Evolutionary conservation across 352 stramenopile species (phyloP).

Genomic region (Plasmopara viticola): DNA sequence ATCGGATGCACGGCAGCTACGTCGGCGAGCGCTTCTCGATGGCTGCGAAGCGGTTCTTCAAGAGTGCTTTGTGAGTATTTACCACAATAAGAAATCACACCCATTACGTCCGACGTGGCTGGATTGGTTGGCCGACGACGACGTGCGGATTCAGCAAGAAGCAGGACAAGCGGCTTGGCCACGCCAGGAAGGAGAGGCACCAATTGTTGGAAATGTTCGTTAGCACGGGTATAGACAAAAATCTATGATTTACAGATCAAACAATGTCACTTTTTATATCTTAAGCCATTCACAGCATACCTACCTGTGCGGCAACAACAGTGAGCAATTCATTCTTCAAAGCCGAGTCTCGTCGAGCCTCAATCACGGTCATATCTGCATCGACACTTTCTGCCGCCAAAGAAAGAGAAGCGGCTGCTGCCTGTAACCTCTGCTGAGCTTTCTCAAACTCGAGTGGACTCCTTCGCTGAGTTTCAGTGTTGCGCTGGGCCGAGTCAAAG

Average conservation of each 20-base stretch:
- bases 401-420: slow-evolving; percentile 41
- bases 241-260: slow-evolving; percentile 23
- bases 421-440: slow-evolving; percentile 48
- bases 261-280: not conserved
- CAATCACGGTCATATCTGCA: slow-evolving; percentile 51
- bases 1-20: slow-evolving; percentile 54
- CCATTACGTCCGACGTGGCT: slow-evolving; percentile 33
- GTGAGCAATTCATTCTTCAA: slow-evolving; percentile 79
- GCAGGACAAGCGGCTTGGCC: slow-evolving; percentile 45
- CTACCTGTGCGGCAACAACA: slow-evolving; percentile 58
- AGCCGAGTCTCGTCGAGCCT: slow-evolving; percentile 48
- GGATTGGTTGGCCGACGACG: slow-evolving; percentile 43
- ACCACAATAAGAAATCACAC: slow-evolving; percentile 54
- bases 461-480: slow-evolving; percentile 50
- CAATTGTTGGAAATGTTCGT: slow-evolving; percentile 71
- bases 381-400: slow-evolving; percentile 58
- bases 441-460: slow-evolving; percentile 64
- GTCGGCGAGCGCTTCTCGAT: slow-evolving; percentile 26
- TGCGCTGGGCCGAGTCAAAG: slow-evolving; percentile 64
- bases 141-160: slow-evolving; percentile 52
- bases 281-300: not conserved
- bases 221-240: slow-evolving; percentile 52
- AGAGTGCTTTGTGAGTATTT: slow-evolving; percentile 37
- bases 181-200: slow-evolving; percentile 60
- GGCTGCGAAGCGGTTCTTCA: slow-evolving; percentile 44